Evolutionary conservation across 2,329 filamentous ascomycete genomes (phyloP).

Genomic region (Paradendryphiella salina): DNA sequence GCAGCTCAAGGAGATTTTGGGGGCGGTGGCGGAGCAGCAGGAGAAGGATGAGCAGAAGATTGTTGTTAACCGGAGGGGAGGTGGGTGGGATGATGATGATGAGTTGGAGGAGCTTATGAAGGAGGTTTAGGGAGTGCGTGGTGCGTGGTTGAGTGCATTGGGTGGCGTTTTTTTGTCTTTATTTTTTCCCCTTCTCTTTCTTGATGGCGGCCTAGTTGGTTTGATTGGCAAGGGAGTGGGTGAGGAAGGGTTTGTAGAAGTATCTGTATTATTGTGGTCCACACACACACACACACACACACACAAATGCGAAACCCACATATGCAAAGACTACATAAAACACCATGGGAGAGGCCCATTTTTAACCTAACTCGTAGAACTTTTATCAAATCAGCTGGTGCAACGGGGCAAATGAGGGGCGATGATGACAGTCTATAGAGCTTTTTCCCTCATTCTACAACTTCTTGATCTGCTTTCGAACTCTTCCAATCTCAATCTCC

Average conservation of each 20-base stretch:
- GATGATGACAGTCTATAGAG: no score
- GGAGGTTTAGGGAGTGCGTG: slow-evolving; percentile 32
- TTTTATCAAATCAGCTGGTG: no score
- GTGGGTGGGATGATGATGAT: slow-evolving; percentile 76
- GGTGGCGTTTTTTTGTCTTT: slow-evolving; percentile 9
- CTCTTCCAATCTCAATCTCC: slow-evolving; percentile 68
- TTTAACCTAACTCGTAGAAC: no score
- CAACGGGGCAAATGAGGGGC: no score
- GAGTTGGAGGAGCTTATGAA: slow-evolving; percentile 61
- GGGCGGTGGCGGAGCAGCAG: slow-evolving; percentile 75
- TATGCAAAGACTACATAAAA: no score
- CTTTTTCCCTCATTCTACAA: slow-evolving; percentile 7
- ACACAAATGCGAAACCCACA: no score
- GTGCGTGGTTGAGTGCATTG: slow-evolving; percentile 11
- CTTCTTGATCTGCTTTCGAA: slow-evolving; percentile 54
- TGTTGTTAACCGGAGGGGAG: slow-evolving; percentile 80
- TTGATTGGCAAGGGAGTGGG: background rate
- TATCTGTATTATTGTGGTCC: no score
- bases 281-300: no score
- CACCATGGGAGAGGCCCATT: no score
- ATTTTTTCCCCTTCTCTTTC: background rate
- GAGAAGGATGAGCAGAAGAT: slow-evolving; percentile 70
- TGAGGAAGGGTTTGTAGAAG: no score
- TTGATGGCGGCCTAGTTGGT: background rate
- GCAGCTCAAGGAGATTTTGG: slow-evolving; percentile 89